Percentiles rank a stretch among this genome's conserved stretches.
phyloP scores from a whole-genome alignment of 371 early-diverging fungal genomes.

The Zychaea mexicana region DNA sequence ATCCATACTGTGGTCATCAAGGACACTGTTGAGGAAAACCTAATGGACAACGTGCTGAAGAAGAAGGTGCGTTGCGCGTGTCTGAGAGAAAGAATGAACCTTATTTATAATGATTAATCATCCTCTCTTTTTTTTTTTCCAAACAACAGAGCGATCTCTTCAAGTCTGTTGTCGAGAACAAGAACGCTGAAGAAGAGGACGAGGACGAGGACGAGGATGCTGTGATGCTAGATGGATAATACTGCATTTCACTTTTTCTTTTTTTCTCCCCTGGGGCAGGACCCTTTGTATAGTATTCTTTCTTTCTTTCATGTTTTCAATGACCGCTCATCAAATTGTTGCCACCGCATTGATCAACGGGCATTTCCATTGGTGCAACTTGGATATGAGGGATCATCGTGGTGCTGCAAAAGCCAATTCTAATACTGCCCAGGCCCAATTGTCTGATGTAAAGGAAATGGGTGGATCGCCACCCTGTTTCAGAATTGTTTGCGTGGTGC shows the following conservation, averaged over 20 bases:
- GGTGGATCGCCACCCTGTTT: too few species aligned
- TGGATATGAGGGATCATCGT: not conserved
- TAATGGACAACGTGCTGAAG: conserved; percentile 40
- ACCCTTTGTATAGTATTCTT: not conserved
- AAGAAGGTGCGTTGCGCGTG: conserved; percentile 35
- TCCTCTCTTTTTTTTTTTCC: not conserved
- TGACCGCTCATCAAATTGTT: not conserved
- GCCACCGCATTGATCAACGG: not conserved
- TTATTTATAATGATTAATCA: not conserved
- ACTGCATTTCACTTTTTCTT: not conserved
- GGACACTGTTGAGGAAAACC: conserved; percentile 41
- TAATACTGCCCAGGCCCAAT: too few species aligned
- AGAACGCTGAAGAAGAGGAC: not conserved
- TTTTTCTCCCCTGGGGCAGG: not conserved
- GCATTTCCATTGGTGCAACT: not conserved
- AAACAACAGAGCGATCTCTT: conserved; percentile 8
- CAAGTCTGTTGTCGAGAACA: conserved; percentile 1
- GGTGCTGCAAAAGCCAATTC: too few species aligned
- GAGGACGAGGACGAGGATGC: not conserved
- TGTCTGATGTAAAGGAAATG: too few species aligned
- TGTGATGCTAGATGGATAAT: not conserved
- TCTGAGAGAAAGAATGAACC: not conserved
- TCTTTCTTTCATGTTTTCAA: not conserved
- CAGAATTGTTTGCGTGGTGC: too few species aligned
- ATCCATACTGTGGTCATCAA: conserved; percentile 44